Base-by-base conservation (phyloP, 1,139 yeast species). In the Ogataea hybrid region DNA sequence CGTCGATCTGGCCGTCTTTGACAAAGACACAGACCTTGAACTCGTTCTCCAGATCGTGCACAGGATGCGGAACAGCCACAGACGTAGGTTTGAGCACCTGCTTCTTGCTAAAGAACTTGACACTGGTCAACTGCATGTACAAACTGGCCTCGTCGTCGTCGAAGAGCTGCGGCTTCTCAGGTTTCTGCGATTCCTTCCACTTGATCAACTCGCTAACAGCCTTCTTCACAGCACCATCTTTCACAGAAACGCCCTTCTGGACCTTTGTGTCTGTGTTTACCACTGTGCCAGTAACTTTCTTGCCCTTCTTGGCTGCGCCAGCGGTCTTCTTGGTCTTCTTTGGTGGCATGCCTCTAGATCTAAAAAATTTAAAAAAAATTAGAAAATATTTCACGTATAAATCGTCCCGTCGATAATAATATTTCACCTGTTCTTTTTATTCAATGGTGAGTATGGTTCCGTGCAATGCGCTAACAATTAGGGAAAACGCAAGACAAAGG, bases 401-500 rank as follows among this genome's bases (percentile, higher is more conserved):
- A 37, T 25, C 34, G 37, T 32, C 37, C 28, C 42, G 38, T 22
- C 37, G 46, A 28, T 28, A 23, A 11, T 23, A 23, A 17, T 28
- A 14, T 28, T 7, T 28, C 25, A 15, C 9, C 18, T 16, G 25
- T 20, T 12, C 17, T 17, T 12, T 22, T 15, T 36, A 21, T 30
- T 36, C 20, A 36, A 36, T 36, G 39, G 39, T 36, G 16, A 32
- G 41, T 37, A 11, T 30, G 18, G 8, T 6, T 18, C 7, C 20
- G n/a, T 6, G 20, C 14, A 11, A 11, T 4, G 16, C 12, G 17
- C 42, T 39, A 33, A 39, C 37, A n/a, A 9, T 22, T 42, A 49
- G 97, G 97, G 96, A 59, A 90, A 88, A 68, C 79, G 96, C 72
- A 92, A 90, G 81, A 82, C 88, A 65, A 80, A 95, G 25, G 76